Base-by-base conservation (phyloP, 1,284 basidiomycete genomes). In the Boletus sp. region DNA sequence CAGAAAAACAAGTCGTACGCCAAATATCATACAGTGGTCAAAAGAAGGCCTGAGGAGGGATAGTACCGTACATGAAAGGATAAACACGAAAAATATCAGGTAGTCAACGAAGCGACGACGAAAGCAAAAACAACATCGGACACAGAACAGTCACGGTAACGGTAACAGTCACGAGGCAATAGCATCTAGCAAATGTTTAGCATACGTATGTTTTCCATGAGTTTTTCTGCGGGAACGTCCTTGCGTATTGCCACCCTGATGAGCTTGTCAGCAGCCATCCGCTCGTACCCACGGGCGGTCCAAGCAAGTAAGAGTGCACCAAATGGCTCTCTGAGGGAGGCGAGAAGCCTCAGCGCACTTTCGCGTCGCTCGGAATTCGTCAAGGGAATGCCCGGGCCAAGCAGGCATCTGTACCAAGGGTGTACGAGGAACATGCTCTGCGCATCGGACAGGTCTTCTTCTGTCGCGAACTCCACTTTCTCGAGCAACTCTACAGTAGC, bases 271-370 rank as follows among this genome's bases (percentile, higher is more conserved):
- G 59, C 21, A 4, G 59, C 59, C 13, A 60, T 11, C 17, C 59
- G 59, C 23, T 60, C 43, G 25, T 47, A 60, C 17, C 46, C 49
- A 27, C 48, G 47, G 5, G 58, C 21, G 16, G 56, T 60, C 40
- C 16, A 51, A 8, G 33, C 35, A 17, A 60, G 35, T 35, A 60
- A 52, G 25, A 60, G 59, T 28, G 57, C 56, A 11, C 59, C 59
- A 17, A 60, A 60, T 13, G 57, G 48, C 35, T 47, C 48, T 40
- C 23, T 51, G 6, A 59, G 30, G 16, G 25, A 40, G 8, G 48
- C 28, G 16, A 60, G 43, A 6, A 60, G 49, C 57, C 33, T 60
- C 19, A 52, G n/a, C 17, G 59, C 57, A 35, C 43, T 59, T 11
- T 51, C 49, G 4, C 48, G 59, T 7, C 43, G 33, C 21, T 23